Conservation (phyloP, 2,329 filamentous ascomycete species). For the Neofusicoccum sp. region DNA sequence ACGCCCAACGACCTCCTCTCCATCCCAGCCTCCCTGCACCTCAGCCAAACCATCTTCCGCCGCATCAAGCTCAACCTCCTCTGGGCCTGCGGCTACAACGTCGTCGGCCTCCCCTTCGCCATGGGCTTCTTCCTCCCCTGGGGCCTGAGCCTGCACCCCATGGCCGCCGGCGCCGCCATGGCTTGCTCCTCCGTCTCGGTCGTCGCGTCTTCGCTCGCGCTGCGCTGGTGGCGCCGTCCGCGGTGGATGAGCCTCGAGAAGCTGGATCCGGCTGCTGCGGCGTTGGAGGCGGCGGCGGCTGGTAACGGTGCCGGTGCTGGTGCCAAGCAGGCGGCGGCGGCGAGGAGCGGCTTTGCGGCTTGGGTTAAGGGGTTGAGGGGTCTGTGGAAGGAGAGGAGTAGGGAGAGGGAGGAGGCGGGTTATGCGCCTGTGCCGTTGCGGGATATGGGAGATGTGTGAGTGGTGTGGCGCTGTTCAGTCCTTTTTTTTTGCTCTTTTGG, state of each 20-base stretch:
- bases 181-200: slow-evolving; percentile 88
- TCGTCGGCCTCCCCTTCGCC: slow-evolving; percentile 88
- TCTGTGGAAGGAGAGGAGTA: slow-evolving; percentile 37
- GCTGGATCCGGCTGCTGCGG: slow-evolving; percentile 49
- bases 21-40: slow-evolving; percentile 82
- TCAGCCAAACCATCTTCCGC: slow-evolving; percentile 82
- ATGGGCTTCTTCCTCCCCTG: slow-evolving; percentile 96
- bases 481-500: neutral
- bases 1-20: slow-evolving; percentile 86
- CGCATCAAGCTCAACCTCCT: slow-evolving; percentile 92
- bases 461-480: neutral
- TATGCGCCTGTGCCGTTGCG: slow-evolving; percentile 48
- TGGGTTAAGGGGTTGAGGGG: slow-evolving; percentile 32
- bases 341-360: neutral
- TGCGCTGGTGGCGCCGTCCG: slow-evolving; percentile 86
- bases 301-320: too few relatives aligned
- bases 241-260: slow-evolving; percentile 79
- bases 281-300: neutral
- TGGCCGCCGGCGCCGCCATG: slow-evolving; percentile 95
- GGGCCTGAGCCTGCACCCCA: slow-evolving; percentile 84
- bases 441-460: slow-evolving; percentile 39
- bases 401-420: slow-evolving; percentile 42
- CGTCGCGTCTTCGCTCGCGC: slow-evolving; percentile 76
- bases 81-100: slow-evolving; percentile 93
- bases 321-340: neutral